Percentiles rank a stretch among this genome's conserved stretches.
phyloP scores from a whole-genome alignment of 306 rosid species.

The Dicorynia guianensis region DNA sequence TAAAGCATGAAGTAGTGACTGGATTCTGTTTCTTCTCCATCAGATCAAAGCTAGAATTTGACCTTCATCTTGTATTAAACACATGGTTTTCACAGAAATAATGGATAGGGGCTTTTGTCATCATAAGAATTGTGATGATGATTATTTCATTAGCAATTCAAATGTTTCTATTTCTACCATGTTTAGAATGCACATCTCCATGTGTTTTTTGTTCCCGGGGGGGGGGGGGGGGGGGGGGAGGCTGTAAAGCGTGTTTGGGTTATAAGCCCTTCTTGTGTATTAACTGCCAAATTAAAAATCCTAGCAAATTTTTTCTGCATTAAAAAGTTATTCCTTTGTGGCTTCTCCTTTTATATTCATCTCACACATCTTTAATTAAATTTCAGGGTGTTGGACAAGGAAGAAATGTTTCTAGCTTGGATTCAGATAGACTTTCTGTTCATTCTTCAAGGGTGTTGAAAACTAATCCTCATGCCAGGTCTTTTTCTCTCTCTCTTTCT shows the following conservation, averaged over 20 bases:
- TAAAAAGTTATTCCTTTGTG: slow-evolving; percentile 9
- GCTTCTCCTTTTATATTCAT: slow-evolving; percentile 23
- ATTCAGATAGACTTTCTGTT: slow-evolving; percentile 83
- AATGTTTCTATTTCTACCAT: not conserved
- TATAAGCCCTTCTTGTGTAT: slow-evolving; percentile 7
- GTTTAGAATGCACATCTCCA: slow-evolving; percentile 17
- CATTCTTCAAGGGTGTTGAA: slow-evolving; percentile 91
- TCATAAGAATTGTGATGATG: slow-evolving; percentile 14
- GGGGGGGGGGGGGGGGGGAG: too few relatives aligned
- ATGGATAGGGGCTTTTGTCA: not conserved
- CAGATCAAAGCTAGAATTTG: not conserved
- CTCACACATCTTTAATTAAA: slow-evolving; percentile 43
- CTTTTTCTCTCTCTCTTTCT: slow-evolving; percentile 45
- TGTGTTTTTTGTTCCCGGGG: too few relatives aligned
- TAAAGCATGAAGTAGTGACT: not conserved
- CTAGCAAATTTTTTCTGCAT: slow-evolving; percentile 22
- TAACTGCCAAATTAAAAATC: slow-evolving; percentile 24
- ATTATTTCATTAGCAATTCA: not conserved
- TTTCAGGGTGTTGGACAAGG: slow-evolving; percentile 78
- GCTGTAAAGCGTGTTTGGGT: slow-evolving; percentile 1
- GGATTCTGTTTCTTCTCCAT: not conserved
- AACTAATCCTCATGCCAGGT: slow-evolving; percentile 75
- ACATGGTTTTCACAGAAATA: not conserved
- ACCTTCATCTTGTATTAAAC: not conserved
- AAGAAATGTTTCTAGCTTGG: slow-evolving; percentile 63